These are phyloP conservation scores for Yarrowia sp. DNA, from an alignment of 805 yeast species.

Conservation along the genomic window DNA sequence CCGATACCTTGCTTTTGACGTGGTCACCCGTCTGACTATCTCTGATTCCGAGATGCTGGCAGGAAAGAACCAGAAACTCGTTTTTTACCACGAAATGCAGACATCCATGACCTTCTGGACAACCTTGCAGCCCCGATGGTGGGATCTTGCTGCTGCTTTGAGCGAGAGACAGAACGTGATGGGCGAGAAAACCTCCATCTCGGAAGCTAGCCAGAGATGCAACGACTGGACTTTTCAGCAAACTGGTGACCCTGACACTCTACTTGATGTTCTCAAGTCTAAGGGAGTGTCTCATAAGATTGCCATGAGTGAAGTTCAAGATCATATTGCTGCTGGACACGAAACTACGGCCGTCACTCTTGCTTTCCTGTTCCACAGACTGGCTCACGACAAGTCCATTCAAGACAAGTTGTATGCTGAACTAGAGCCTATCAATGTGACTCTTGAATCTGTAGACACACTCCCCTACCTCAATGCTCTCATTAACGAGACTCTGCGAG, in stretches of 20 bases:
- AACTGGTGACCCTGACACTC: conserved; percentile 18
- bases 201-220: conserved; percentile 13
- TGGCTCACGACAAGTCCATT: conserved; percentile 51
- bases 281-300: conserved; percentile 46
- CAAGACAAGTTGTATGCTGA: conserved; percentile 26
- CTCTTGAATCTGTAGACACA: conserved; percentile 2
- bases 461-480: conserved; percentile 25
- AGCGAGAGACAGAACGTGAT: neutral
- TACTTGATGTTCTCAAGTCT: conserved; percentile 12
- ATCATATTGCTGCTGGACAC: conserved; percentile 79
- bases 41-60: conserved; percentile 38
- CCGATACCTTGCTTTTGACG: conserved; percentile 76
- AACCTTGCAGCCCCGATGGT: conserved; percentile 62
- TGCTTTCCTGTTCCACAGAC: conserved; percentile 56
- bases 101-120: conserved; percentile 72
- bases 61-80: conserved; percentile 53
- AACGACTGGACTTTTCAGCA: conserved; percentile 26
- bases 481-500: conserved; percentile 12
- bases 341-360: conserved; percentile 75
- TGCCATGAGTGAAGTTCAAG: conserved; percentile 60
- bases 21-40: conserved; percentile 58
- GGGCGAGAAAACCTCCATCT: conserved; percentile 19
- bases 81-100: conserved; percentile 57
- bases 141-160: conserved; percentile 56
- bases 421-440: conserved; percentile 1